Base-by-base conservation (phyloP, 371 early-diverging fungal species). In the Spraguea lophii region DNA sequence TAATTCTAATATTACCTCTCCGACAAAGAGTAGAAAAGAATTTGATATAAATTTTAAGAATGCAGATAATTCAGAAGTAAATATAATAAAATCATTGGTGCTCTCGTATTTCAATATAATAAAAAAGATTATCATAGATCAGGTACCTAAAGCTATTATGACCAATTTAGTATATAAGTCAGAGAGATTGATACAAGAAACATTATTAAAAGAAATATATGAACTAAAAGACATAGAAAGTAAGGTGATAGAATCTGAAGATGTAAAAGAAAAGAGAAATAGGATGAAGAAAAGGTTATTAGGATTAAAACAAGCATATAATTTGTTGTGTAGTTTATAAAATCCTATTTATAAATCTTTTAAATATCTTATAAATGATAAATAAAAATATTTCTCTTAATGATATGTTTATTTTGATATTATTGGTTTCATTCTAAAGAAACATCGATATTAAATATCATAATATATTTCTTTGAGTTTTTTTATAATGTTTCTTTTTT, bases 91-190 rank as follows among this genome's bases (percentile, higher is more conserved):
- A 70, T 76, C 90, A 34, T 76, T 90, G 55, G 83, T 95, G 44
- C 76, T 78, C 53, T 86, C 87, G 1, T 92, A 97, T 73, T 90
- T 79, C 67, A 81, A 83, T 62, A 88, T 92, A 67, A 87, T 91
- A 46, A 92, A 92, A 75, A 80, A 88, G 46, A 92, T 88, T 1
- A 78, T 88, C 52, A 77, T 87, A 37, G 94, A 95, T 65, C 81
- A 91, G 73, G 85, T 95, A 0, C 97, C 97, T 39, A 95, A 95
- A 65, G 86, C 94, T 3, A 83, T 93, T 56, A 91, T 93, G 89
- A 75, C 84, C 23, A 89, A 91, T 68, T 75, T 95, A 26, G 93
- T 95, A 1, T 74, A 70, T 43, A 76, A 76, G 54, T 75, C 88
- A 25, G 86, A 85, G 71, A 84, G 87, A 35, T 80, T 82, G 19